Evolutionary conservation across 2,329 filamentous ascomycete genomes (phyloP).

Genomic region (Trichoderma harzianum): DNA sequence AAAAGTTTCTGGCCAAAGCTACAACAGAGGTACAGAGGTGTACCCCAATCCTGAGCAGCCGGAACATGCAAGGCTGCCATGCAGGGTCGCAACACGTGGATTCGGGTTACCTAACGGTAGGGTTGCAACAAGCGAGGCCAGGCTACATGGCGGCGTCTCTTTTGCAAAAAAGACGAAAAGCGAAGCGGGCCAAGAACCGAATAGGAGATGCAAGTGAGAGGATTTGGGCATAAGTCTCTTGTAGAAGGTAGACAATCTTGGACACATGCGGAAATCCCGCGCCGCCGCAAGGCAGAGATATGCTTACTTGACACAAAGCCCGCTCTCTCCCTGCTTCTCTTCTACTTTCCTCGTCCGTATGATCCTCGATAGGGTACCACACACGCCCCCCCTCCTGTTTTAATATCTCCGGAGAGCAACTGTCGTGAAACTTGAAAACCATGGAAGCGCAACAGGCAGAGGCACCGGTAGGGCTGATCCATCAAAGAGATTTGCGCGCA

Average conservation of each 20-base stretch:
- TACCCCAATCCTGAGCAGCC: not conserved
- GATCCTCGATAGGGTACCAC: not conserved
- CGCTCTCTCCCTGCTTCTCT: not conserved
- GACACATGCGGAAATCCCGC: not conserved
- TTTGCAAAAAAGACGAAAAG: not conserved
- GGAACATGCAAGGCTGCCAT: not conserved
- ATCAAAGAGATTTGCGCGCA: not conserved
- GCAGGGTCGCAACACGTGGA: constrained; percentile 15
- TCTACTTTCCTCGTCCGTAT: too few species aligned
- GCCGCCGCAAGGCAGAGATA: not conserved
- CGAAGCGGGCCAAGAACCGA: not conserved
- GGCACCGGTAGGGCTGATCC: constrained; percentile 13
- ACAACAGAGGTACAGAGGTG: not conserved
- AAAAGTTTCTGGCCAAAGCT: not conserved
- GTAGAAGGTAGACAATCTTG: not conserved
- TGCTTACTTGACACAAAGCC: not conserved
- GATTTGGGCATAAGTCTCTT: not conserved
- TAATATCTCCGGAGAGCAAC: not conserved
- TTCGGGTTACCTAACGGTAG: not conserved
- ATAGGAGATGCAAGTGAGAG: not conserved
- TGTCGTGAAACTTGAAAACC: constrained; percentile 13
- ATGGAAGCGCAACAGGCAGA: not conserved
- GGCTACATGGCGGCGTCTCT: not conserved
- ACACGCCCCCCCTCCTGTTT: not conserved
- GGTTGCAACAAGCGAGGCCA: constrained; percentile 6